Percentiles rank a stretch among this genome's conserved stretches.
Evolutionary conservation across 257 asterid genomes (phyloP).

Genomic region (Anisodus acutangulus): DNA sequence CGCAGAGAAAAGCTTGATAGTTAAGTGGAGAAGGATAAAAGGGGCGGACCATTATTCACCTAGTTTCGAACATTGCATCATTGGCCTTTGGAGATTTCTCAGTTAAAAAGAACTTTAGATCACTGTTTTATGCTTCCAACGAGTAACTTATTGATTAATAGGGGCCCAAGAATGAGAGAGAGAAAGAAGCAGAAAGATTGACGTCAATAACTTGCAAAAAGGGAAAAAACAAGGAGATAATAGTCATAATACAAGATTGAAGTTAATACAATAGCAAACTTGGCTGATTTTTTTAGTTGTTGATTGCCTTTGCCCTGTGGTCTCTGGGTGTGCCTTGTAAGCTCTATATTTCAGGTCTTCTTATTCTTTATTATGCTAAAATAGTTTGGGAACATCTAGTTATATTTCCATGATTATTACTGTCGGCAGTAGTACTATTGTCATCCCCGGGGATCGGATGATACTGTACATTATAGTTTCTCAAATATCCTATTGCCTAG

Average conservation of each 20-base stretch:
- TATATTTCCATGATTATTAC: background rate
- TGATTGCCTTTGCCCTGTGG: background rate
- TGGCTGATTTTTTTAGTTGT: background rate
- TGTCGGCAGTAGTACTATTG: background rate
- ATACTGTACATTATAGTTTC: background rate
- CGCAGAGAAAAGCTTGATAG: background rate
- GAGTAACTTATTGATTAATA: background rate
- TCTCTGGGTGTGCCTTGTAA: background rate
- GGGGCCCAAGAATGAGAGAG: background rate
- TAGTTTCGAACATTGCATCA: background rate
- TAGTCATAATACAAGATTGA: background rate
- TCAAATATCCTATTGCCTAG: background rate
- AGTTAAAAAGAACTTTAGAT: background rate
- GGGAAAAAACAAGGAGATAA: background rate
- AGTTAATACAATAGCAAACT: background rate
- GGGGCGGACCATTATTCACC: background rate
- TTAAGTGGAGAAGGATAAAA: constrained; percentile 3
- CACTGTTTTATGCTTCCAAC: background rate
- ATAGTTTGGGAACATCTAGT: background rate
- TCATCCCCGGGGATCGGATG: background rate
- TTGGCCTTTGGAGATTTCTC: background rate
- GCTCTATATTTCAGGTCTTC: background rate
- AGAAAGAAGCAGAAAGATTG: background rate
- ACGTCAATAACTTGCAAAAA: background rate
- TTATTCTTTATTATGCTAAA: background rate